phyloP scores from a whole-genome alignment of 192 early-diverging fungal species.

The Entomortierella beljakovae region DNA sequence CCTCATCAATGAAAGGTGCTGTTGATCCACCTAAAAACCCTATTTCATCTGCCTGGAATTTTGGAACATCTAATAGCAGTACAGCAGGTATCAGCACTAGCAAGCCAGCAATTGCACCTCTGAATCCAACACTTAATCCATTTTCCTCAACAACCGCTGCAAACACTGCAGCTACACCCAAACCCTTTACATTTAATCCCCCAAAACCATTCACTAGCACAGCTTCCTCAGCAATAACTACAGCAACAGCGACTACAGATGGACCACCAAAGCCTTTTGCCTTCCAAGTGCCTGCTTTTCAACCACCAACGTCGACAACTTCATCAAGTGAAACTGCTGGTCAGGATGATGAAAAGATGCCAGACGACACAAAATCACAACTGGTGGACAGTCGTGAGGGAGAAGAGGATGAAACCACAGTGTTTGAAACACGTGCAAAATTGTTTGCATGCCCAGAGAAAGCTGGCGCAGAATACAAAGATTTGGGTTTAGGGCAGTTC shows the following conservation, averaged over 20 bases:
- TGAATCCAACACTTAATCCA: neutral
- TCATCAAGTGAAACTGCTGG: neutral
- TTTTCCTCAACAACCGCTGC: slow-evolving; percentile 6
- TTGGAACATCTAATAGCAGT: neutral
- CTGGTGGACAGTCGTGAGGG: slow-evolving; percentile 21
- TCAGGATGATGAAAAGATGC: slow-evolving; percentile 5
- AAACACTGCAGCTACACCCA: neutral
- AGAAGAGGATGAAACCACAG: slow-evolving; percentile 25
- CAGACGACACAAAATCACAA: slow-evolving; percentile 17
- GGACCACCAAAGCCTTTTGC: slow-evolving; percentile 28
- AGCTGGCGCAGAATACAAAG: neutral
- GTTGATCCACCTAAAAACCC: slow-evolving; percentile 39
- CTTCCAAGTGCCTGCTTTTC: slow-evolving; percentile 7
- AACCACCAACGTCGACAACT: neutral
- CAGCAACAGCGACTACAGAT: neutral
- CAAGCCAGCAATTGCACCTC: neutral
- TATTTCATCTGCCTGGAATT: slow-evolving; percentile 15
- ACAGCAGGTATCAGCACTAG: neutral
- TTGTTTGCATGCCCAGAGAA: slow-evolving; percentile 1
- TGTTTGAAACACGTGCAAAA: slow-evolving; percentile 32
- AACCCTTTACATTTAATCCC: neutral
- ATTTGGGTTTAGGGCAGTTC: slow-evolving; percentile 40
- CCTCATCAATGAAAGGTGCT: slow-evolving; percentile 33
- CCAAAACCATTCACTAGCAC: neutral
- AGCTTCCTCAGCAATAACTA: neutral